Evolutionary conservation across 371 early-diverging fungal species (phyloP).

Genomic region (Apophysomyces trapeziformis): DNA sequence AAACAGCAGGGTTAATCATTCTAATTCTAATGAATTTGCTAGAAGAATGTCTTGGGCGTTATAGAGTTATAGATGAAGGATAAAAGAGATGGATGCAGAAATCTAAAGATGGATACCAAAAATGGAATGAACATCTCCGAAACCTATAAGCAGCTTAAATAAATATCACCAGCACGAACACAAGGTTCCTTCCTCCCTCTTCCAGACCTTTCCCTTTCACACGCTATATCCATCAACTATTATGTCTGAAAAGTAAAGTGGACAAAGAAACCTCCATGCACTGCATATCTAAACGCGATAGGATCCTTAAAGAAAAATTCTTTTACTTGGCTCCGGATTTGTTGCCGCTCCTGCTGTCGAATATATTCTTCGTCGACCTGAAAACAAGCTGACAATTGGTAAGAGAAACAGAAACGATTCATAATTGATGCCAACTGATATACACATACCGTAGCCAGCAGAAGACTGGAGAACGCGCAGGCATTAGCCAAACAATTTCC

Average conservation of each 20-base stretch:
- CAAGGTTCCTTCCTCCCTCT: background rate
- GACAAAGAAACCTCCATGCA: background rate
- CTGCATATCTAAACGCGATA: background rate
- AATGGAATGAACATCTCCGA: constrained; percentile 22
- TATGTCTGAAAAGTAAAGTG: constrained; percentile 12
- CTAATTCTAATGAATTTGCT: no score
- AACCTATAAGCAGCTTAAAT: background rate
- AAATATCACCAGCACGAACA: background rate
- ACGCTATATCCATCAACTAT: background rate
- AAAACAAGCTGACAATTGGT: constrained; percentile 84
- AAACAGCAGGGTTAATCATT: no score
- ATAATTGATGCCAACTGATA: background rate
- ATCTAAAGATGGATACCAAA: constrained; percentile 14
- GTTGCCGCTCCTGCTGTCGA: constrained; percentile 97
- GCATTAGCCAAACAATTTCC: constrained; percentile 65
- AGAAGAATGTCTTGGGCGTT: no score
- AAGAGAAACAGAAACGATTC: constrained; percentile 29
- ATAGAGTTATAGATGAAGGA: background rate
- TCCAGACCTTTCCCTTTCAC: background rate
- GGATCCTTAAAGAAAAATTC: constrained; percentile 67
- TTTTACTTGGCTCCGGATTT: constrained; percentile 96
- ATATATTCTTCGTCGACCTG: constrained; percentile 84
- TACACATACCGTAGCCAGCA: constrained; percentile 66
- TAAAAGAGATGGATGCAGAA: background rate
- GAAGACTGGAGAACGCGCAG: constrained; percentile 79